Percentiles rank a stretch among this genome's conserved stretches.
phyloP scores from a whole-genome alignment of 2,329 filamentous ascomycete genomes.

The Chrysoporthe puriensis region DNA sequence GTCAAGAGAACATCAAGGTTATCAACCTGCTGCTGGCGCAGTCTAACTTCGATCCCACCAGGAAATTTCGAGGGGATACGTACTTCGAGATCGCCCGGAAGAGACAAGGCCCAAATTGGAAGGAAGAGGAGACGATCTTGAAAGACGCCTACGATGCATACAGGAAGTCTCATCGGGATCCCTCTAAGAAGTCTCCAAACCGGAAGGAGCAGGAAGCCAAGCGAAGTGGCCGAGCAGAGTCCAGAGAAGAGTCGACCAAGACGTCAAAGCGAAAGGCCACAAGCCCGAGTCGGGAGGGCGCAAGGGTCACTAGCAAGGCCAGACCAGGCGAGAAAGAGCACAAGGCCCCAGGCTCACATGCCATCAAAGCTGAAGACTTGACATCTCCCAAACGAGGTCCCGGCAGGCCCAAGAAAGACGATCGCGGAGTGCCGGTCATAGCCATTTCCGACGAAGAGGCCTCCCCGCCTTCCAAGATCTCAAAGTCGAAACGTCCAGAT shows the following conservation, averaged over 20 bases:
- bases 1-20: constrained; percentile 83
- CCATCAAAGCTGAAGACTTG: constrained; percentile 51
- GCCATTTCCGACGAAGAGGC: constrained; percentile 57
- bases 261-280: constrained; percentile 51
- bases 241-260: constrained; percentile 47
- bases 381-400: constrained; percentile 54
- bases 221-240: constrained; percentile 48
- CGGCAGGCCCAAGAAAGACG: constrained; percentile 60
- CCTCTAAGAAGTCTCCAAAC: constrained; percentile 55
- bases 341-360: constrained; percentile 47
- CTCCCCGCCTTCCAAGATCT: constrained; percentile 54
- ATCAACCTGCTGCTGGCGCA: constrained; percentile 80
- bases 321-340: constrained; percentile 55
- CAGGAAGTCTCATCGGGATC: constrained; percentile 55
- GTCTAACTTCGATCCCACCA: constrained; percentile 79
- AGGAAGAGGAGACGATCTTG: constrained; percentile 81
- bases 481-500: constrained; percentile 58
- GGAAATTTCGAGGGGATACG: constrained; percentile 73
- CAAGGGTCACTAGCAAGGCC: constrained; percentile 44
- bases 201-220: constrained; percentile 48
- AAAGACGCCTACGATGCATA: constrained; percentile 74
- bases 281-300: constrained; percentile 54
- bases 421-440: constrained; percentile 48
- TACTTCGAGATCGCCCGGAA: constrained; percentile 88
- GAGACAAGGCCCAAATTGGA: constrained; percentile 84